Conservation (phyloP, 2,329 filamentous ascomycete species). For the Aschersonia sp. region DNA sequence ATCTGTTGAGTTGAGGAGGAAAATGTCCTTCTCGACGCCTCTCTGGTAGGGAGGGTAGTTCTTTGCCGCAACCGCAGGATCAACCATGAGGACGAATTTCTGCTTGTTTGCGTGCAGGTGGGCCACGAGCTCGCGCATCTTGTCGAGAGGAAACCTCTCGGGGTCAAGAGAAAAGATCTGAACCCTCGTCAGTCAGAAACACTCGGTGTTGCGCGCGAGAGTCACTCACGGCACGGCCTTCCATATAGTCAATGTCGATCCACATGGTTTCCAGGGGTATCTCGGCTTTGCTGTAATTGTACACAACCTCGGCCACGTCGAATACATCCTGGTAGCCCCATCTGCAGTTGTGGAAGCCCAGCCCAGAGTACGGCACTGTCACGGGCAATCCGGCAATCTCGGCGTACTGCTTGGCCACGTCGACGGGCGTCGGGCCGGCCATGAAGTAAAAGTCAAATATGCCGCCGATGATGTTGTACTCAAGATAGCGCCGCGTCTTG, state of each 20-base stretch:
- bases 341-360: slow-evolving; percentile 47
- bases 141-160: slow-evolving; percentile 42
- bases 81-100: slow-evolving; percentile 66
- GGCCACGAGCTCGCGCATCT: slow-evolving; percentile 50
- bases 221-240: slow-evolving; percentile 10
- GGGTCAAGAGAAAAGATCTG: slow-evolving; percentile 48
- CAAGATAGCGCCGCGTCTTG: slow-evolving; percentile 44
- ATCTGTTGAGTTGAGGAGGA: slow-evolving; percentile 36
- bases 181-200: not conserved
- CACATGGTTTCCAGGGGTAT: slow-evolving; percentile 65
- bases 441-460: slow-evolving; percentile 60
- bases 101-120: slow-evolving; percentile 53
- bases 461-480: slow-evolving; percentile 68
- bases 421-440: slow-evolving; percentile 40
- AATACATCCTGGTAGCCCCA: slow-evolving; percentile 54
- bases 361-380: slow-evolving; percentile 50
- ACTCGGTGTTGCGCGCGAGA: too few species aligned
- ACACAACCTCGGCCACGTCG: slow-evolving; percentile 48
- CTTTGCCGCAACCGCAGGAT: slow-evolving; percentile 49
- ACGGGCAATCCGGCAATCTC: slow-evolving; percentile 39
- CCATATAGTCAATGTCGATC: slow-evolving; percentile 50
- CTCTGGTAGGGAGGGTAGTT: slow-evolving; percentile 28
- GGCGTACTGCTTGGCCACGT: slow-evolving; percentile 44
- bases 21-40: slow-evolving; percentile 28
- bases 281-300: slow-evolving; percentile 45